Base-by-base conservation (phyloP, 202 grass and related monocot genomes). In the Brachypodium distachyon region DNA sequence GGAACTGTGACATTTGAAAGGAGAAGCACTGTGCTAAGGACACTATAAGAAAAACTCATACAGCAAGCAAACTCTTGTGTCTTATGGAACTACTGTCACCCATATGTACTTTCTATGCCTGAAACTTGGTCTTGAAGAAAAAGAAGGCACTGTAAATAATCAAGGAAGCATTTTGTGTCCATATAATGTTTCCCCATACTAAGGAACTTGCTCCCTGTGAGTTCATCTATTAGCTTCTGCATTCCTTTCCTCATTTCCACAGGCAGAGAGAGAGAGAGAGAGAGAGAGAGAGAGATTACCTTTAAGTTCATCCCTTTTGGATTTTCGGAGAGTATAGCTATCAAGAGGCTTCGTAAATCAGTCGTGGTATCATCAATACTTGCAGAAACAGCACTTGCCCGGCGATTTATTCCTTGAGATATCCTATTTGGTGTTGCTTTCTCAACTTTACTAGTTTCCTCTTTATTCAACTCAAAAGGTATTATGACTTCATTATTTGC, bases 281-380 rank as follows among this genome's bases (percentile, higher is more conserved):
- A 22, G 7, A 40, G 22, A 13, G 40, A 43, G 27, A 64, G 49
- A 47, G 54, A 8, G 19, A 61, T 23, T 88, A 99, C 96, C 96
- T 96, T 99, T 88, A 99, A 81, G 84, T 40, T 87, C 75, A 96
- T 77, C 55, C 96, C 96, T 69, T 96, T 96, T 19, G 90, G 85
- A 74, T 89, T 91, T 83, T 99, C 71, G 53, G 96, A 89, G 12
- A 96, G 87, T 81, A 72, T 13, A 60, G 84, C 89, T 73, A 99
- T 96, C 78, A 99, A 80, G 67, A 81, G 57, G 46, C 40, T 82
- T 68, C 72, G 77, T 46, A 99, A 52, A 75, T 96, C 85, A 46
- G 33, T 73, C 36, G 85, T 49, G 66, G 90, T 85, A 29, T 89
- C 87, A 85, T 83, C 84, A 77, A 53, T 38, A 81, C 76, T 84